A percentile compares a stretch with the other conserved stretches of the same genome.
Conservation (phyloP, 176 grass and related monocot species). For the Elymus sibiricus region DNA sequence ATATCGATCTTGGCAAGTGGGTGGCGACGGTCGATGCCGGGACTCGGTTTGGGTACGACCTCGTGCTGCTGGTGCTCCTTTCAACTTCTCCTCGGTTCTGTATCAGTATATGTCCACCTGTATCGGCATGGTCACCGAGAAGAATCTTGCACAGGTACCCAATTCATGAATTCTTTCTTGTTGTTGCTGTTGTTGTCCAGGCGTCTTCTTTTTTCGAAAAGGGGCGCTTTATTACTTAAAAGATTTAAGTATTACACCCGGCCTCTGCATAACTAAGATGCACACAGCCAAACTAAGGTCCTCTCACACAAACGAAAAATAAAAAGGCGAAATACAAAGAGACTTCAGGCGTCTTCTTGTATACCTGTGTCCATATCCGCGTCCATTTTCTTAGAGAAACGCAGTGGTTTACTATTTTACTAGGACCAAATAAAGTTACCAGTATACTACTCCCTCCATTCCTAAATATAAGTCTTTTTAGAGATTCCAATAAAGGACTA, state of each 20-base stretch:
- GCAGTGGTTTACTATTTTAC: not conserved
- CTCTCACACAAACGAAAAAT: too few species aligned
- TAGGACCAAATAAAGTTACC: not conserved
- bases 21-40: constrained; percentile 59
- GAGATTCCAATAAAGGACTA: too few species aligned
- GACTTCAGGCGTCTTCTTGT: not conserved
- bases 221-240: too few species aligned
- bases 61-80: constrained; percentile 73
- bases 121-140: constrained; percentile 63
- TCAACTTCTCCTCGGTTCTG: constrained; percentile 73
- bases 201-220: too few species aligned
- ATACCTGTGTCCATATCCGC: not conserved
- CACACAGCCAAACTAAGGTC: too few species aligned
- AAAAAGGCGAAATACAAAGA: too few species aligned
- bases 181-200: not conserved
- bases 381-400: not conserved
- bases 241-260: too few species aligned
- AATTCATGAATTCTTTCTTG: not conserved
- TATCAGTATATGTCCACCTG: constrained; percentile 82
- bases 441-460: too few species aligned
- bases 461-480: too few species aligned
- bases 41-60: constrained; percentile 68
- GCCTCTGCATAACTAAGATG: too few species aligned
- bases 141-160: constrained; percentile 77
- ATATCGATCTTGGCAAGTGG: constrained; percentile 91